Base-by-base conservation (phyloP, 257 asterid species). In the Solanum phureja region DNA sequence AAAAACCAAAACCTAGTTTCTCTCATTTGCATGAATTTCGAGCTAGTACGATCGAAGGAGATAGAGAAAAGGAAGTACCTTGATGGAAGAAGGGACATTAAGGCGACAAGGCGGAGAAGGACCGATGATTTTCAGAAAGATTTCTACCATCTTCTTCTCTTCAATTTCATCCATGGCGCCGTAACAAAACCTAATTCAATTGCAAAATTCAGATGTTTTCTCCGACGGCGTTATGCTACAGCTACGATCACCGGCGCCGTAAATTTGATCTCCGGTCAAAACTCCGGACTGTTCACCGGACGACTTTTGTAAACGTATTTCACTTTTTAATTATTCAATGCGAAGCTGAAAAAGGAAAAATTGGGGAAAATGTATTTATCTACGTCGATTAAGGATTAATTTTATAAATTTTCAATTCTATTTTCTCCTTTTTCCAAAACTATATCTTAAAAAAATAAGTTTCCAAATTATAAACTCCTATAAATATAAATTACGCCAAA, bases 21-120 rank as follows among this genome's bases (percentile, higher is more conserved):
- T 18, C 38, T 44, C 84, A 42, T 77, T 42, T 77, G 38, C 84
- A 8, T 24, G 24, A 77, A 76, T 38, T 75, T 75, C 56, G 83
- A 33, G 75, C 38, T 19, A 71, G 2, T 71, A 71, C 77, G 11
- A 68, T 71, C 77, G 40, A 71, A 71, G 11, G n/a, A 71, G 40
- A 71, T 2, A 21, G 42, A 33, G 23, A 71, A 71, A 33, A 71
- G 24, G 42, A 33, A 33, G 3, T 93, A 96, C 99, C 89, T 93
- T 94, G 89, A 96, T 90, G 10, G 93, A 40, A 88, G 98, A 93
- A 40, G 98, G 94, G 79, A 96, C 92, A 85, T 83, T 72, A 60
- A 96, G 94, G 89, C 96, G 95, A 92, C 92, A 92, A 33, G 95
- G 94, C 87, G 96, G 96, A 81, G 92, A 91, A 86, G 99, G 99